Conservation (phyloP, 2,329 filamentous ascomycete species). For the Botrytis medusae region DNA sequence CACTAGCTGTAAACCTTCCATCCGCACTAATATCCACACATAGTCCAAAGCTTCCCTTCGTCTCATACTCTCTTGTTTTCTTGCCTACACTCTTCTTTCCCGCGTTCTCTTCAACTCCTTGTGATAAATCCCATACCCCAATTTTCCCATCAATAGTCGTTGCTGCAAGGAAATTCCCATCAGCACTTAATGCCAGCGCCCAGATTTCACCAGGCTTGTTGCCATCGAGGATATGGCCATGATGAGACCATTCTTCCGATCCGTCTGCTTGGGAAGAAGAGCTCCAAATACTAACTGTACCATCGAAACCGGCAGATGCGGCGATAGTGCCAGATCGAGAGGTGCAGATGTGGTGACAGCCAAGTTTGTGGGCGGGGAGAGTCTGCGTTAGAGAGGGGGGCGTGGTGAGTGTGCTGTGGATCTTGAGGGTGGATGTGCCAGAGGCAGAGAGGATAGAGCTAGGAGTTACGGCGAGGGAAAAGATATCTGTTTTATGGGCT, state of each 20-base stretch:
- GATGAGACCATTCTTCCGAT: slow-evolving; percentile 48
- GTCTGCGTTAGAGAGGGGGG: slow-evolving; percentile 78
- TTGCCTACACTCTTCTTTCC: slow-evolving; percentile 55
- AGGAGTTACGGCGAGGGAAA: slow-evolving; percentile 74
- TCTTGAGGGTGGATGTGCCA: slow-evolving; percentile 76
- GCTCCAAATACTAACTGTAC: slow-evolving; percentile 82
- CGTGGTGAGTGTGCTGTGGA: slow-evolving; percentile 72
- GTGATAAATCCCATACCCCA: slow-evolving; percentile 74
- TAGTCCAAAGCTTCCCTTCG: slow-evolving; percentile 87
- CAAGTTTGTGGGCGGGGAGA: slow-evolving; percentile 76
- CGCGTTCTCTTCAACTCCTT: slow-evolving; percentile 41
- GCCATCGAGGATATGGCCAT: slow-evolving; percentile 50
- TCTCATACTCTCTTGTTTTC: slow-evolving; percentile 83
- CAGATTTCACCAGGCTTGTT: slow-evolving; percentile 73
- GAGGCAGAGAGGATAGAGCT: slow-evolving; percentile 78
- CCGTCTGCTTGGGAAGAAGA: slow-evolving; percentile 48
- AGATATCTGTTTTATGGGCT: slow-evolving; percentile 86
- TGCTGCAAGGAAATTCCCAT: slow-evolving; percentile 81
- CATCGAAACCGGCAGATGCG: slow-evolving; percentile 84
- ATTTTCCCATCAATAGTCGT: slow-evolving; percentile 86
- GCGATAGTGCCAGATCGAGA: slow-evolving; percentile 67
- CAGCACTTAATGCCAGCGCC: slow-evolving; percentile 81
- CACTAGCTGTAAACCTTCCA: slow-evolving; percentile 83
- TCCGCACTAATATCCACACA: slow-evolving; percentile 79
- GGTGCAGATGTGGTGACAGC: slow-evolving; percentile 85